Evolutionary conservation across 331 rosid genomes (phyloP).

Genomic region (Acacia concinna): DNA sequence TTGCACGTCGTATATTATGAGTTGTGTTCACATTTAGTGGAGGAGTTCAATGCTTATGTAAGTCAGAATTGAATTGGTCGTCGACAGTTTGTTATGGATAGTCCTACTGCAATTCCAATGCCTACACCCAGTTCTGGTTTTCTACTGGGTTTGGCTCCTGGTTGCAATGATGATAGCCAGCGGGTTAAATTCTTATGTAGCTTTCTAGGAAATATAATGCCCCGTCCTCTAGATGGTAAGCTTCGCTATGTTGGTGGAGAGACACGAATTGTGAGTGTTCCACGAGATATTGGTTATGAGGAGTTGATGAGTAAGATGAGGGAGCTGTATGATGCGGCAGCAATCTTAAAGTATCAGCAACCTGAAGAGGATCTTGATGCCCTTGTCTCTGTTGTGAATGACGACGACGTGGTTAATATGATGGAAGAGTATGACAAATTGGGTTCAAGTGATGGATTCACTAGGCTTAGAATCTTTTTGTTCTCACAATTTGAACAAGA

Average conservation of each 20-base stretch:
- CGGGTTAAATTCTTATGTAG: slow-evolving; percentile 93
- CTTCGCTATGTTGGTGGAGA: slow-evolving; percentile 96
- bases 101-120: slow-evolving; percentile 55
- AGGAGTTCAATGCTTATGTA: slow-evolving; percentile 53
- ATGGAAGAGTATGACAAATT: slow-evolving; percentile 99
- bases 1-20: slow-evolving; percentile 40
- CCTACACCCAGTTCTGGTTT: slow-evolving; percentile 51
- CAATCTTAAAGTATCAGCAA: slow-evolving; percentile 89
- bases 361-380: slow-evolving; percentile 99
- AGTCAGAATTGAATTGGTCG: slow-evolving; percentile 50
- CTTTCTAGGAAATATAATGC: slow-evolving; percentile 84
- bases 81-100: slow-evolving; percentile 63
- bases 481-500: slow-evolving; percentile 80
- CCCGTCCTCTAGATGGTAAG: slow-evolving; percentile 97
- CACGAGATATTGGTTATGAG: slow-evolving; percentile 63
- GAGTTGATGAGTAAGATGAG: slow-evolving; percentile 92
- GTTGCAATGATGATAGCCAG: slow-evolving; percentile 56
- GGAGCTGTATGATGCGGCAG: slow-evolving; percentile 80
- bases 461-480: slow-evolving; percentile 90
- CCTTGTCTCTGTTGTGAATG: slow-evolving; percentile 92
- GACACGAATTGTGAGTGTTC: slow-evolving; percentile 89
- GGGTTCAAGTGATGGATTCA: slow-evolving; percentile 87
- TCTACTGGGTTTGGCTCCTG: slow-evolving; percentile 34
- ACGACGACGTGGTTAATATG: slow-evolving; percentile 96
- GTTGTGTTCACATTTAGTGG: slow-evolving; percentile 59